Percentiles rank a stretch among this genome's conserved stretches.
Conservation (phyloP, 2,329 filamentous ascomycete species). For the Cercospora citrullina region DNA sequence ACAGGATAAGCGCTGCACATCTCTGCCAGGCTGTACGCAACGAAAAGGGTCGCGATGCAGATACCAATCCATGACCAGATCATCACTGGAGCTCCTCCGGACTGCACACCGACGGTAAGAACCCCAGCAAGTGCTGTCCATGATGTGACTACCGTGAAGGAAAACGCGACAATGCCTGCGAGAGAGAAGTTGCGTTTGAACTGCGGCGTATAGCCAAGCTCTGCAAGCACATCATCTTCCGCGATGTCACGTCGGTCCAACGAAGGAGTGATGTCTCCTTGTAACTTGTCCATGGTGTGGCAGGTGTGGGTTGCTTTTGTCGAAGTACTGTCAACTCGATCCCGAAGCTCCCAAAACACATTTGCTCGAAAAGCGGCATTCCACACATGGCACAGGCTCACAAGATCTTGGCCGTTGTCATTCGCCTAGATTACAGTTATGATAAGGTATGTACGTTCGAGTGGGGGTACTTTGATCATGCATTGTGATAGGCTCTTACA, state of each 20-base stretch:
- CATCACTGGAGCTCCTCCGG: constrained; percentile 60
- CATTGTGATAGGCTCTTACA: not conserved
- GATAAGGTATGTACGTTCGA: not conserved
- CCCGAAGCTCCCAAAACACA: not conserved
- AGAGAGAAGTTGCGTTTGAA: constrained; percentile 58
- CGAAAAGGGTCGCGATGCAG: constrained; percentile 52
- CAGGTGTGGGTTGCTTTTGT: not conserved
- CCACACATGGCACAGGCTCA: not conserved
- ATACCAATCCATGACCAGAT: constrained; percentile 59
- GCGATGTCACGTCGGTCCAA: not conserved
- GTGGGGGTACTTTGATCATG: not conserved
- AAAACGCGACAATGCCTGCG: constrained; percentile 60
- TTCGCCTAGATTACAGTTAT: not conserved
- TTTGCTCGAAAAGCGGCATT: not conserved
- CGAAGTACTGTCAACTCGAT: not conserved
- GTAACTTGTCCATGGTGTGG: not conserved
- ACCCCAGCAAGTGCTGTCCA: constrained; percentile 60
- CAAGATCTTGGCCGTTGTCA: not conserved
- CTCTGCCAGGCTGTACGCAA: constrained; percentile 61
- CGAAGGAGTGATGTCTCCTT: not conserved
- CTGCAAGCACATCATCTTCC: constrained; percentile 44
- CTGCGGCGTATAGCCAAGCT: constrained; percentile 51
- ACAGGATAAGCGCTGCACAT: constrained; percentile 59
- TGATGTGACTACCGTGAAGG: constrained; percentile 59
- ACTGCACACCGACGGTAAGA: constrained; percentile 57